Base-by-base conservation (phyloP, 495 filamentous ascomycete genomes). In the Hypoxylon intermedium region DNA sequence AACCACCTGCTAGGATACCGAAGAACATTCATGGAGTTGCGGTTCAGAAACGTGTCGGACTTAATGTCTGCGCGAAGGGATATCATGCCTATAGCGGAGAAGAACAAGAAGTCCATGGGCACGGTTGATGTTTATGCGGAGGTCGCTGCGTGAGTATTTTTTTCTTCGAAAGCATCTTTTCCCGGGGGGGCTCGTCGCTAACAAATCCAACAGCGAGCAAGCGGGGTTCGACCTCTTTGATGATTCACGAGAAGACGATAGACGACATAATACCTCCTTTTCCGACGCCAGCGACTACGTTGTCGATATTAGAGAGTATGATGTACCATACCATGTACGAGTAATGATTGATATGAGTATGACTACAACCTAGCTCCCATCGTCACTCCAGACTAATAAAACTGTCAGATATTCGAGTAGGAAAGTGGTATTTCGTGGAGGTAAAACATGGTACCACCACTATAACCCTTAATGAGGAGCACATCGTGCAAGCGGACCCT, bases 71-170 rank as follows among this genome's bases (percentile, higher is more conserved):
- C 92, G 19, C 82, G 92, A 63, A 90, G 85, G 58, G 83, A 86
- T 13, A 82, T 99, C 33, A 86, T 92, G 78, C 94, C 94, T 7
- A 82, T 99, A 73, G 94, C 93, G 21, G 93, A 97, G 75, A 96
- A 93, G 76, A 99, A 98, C 65, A 95, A 89, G 79, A 93, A 91
- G 71, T 92, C 88, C 59, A 85, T 95, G 79, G 91, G 87, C 78
- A 89, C 92, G 43, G 95, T 98, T 90, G 94, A 99, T 81, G 91
- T 93, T 63, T 99, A 98, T 83, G 91, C 91, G 51, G 95, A 99
- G 80, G 91, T 96, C 66, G 89, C 90, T 54, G 89, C 86, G 92
- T 95, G 74, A 67, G 84, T 82, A 37, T 11, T 21, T 38, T 31
- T 20, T 28, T 31, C 11, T 18, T 33, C 5, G 15, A 20, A 7